These are phyloP conservation scores for Penicillium sp. DNA, from an alignment of 2,329 filamentous ascomycete genomes.

Conservation along the genomic window DNA sequence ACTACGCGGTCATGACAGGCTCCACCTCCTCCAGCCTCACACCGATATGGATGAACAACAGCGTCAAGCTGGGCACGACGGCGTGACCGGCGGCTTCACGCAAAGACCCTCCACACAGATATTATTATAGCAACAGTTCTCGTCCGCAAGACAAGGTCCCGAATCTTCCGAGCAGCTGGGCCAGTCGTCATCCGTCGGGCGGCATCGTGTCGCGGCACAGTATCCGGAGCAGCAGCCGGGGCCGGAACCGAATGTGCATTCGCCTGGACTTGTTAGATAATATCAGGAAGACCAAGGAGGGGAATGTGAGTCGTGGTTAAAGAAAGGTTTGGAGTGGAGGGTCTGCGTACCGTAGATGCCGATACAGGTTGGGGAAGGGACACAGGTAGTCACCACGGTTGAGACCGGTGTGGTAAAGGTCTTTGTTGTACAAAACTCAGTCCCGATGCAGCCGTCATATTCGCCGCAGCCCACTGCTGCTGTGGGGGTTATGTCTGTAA, in stretches of 20 bases:
- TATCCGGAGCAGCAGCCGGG: conserved; percentile 35
- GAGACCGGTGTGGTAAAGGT: conserved; percentile 19
- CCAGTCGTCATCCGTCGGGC: conserved; percentile 35
- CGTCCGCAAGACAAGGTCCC: conserved; percentile 30
- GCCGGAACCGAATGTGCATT: conserved; percentile 25
- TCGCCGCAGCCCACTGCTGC: conserved; percentile 9
- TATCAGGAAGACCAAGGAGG: too few relatives aligned
- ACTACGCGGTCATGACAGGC: too few relatives aligned
- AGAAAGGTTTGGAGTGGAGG: not conserved
- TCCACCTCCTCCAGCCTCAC: too few relatives aligned
- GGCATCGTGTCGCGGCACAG: conserved; percentile 36
- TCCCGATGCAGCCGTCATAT: conserved; percentile 18
- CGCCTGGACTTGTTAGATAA: conserved; percentile 5
- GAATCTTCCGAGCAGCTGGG: conserved; percentile 34
- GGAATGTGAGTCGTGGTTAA: not conserved
- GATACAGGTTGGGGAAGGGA: conserved; percentile 31
- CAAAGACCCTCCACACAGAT: conserved; percentile 32
- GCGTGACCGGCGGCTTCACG: conserved; percentile 5
- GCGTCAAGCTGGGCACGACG: too few relatives aligned
- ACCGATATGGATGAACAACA: too few relatives aligned
- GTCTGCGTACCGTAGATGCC: conserved; percentile 30
- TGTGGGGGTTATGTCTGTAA: not conserved
- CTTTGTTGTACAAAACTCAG: conserved; percentile 14
- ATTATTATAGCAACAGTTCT: conserved; percentile 37
- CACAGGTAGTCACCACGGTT: conserved; percentile 30